A percentile compares a stretch with the other conserved stretches of the same genome.
phyloP scores from a whole-genome alignment of 345 rosid species.

The Aurinia saxatilis region DNA sequence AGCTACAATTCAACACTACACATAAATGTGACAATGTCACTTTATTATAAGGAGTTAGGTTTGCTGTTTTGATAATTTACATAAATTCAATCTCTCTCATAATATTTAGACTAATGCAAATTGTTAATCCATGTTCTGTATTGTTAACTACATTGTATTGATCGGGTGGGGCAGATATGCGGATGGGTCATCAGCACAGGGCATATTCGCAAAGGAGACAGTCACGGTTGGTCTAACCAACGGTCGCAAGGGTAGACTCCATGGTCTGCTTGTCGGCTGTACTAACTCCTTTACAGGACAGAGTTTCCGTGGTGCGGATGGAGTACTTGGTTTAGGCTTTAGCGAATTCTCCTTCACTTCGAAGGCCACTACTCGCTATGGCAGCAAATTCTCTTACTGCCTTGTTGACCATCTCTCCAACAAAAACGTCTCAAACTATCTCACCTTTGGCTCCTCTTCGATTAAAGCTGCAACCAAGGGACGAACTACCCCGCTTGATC shows the following conservation, averaged over 20 bases:
- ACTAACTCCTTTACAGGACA: slow-evolving; percentile 31
- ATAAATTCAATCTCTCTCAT: neutral
- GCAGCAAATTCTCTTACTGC: slow-evolving; percentile 53
- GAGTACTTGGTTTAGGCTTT: slow-evolving; percentile 50
- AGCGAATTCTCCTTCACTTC: slow-evolving; percentile 39
- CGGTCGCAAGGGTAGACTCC: slow-evolving; percentile 26
- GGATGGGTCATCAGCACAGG: slow-evolving; percentile 39
- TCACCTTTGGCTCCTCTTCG: slow-evolving; percentile 36
- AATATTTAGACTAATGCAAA: neutral
- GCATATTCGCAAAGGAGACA: slow-evolving; percentile 52
- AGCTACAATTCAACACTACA: slow-evolving; percentile 25
- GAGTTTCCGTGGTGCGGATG: slow-evolving; percentile 36
- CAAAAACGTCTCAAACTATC: slow-evolving; percentile 41
- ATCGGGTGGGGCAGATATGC: slow-evolving; percentile 26
- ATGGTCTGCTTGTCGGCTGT: slow-evolving; percentile 43
- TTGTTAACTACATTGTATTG: neutral
- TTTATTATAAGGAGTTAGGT: slow-evolving; percentile 43
- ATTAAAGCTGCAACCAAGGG: neutral
- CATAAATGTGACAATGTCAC: slow-evolving; percentile 40
- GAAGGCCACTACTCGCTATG: slow-evolving; percentile 26
- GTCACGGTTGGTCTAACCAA: slow-evolving; percentile 28
- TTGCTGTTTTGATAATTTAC: slow-evolving; percentile 21
- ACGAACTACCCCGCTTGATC: slow-evolving; percentile 39
- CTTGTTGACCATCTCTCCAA: slow-evolving; percentile 51
- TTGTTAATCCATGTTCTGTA: neutral